Evolutionary conservation across 805 yeast species (phyloP).

Genomic region (Maudiozyma pseudohumilis): DNA sequence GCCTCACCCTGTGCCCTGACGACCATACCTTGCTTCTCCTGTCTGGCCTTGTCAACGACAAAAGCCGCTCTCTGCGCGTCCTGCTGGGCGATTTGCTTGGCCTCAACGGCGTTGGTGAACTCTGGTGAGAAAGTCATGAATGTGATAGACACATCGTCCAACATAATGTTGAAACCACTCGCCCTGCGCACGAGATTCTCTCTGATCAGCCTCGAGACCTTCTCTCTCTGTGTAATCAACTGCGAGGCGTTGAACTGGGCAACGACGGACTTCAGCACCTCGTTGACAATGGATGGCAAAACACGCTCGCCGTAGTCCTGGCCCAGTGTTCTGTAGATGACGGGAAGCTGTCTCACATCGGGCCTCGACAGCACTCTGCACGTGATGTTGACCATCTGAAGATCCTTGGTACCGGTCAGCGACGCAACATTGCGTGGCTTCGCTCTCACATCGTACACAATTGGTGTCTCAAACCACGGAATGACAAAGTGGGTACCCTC

Average conservation of each 20-base stretch:
- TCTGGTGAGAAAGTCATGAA: slow-evolving; percentile 97
- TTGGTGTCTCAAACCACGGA: slow-evolving; percentile 92
- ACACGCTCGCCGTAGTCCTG: slow-evolving; percentile 94
- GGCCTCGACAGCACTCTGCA: slow-evolving; percentile 95
- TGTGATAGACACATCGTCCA: slow-evolving; percentile 95
- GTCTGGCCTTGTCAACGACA: slow-evolving; percentile 91
- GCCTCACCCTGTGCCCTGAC: slow-evolving; percentile 99
- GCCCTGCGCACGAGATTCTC: slow-evolving; percentile 91
- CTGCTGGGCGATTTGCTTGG: slow-evolving; percentile 98
- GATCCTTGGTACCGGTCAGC: slow-evolving; percentile 93
- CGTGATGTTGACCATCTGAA: slow-evolving; percentile 98
- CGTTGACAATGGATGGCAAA: slow-evolving; percentile 95
- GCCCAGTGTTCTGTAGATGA: slow-evolving; percentile 85
- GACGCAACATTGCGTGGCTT: slow-evolving; percentile 95
- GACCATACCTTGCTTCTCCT: slow-evolving; percentile 94
- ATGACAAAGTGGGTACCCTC: slow-evolving; percentile 94
- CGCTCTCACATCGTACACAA: slow-evolving; percentile 90
- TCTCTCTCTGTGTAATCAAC: slow-evolving; percentile 97
- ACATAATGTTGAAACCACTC: slow-evolving; percentile 68
- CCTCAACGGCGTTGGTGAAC: slow-evolving; percentile 94
- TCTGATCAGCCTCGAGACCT: slow-evolving; percentile 81
- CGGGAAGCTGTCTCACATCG: slow-evolving; percentile 64
- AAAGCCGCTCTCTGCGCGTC: slow-evolving; percentile 98
- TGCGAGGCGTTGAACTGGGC: slow-evolving; percentile 99
- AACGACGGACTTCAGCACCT: slow-evolving; percentile 90